These are phyloP conservation scores for Akanthomyces dipterigenus DNA, from an alignment of 2,329 filamentous ascomycete genomes.

Conservation along the genomic window DNA sequence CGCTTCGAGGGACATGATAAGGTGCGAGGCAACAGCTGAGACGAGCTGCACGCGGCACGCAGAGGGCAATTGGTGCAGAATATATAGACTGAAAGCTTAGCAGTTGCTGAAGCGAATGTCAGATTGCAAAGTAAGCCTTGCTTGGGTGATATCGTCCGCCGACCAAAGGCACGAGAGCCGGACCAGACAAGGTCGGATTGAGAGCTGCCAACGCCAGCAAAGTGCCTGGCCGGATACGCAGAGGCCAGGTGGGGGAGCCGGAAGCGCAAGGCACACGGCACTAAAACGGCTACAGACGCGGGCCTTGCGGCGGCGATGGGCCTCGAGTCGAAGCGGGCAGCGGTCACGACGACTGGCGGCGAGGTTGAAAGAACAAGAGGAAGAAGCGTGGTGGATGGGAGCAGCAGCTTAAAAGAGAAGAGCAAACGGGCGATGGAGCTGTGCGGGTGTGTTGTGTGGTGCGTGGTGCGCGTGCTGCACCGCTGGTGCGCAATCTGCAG, in stretches of 20 bases:
- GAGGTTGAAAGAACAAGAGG: conserved; percentile 4
- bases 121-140: not conserved
- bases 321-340: not conserved
- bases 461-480: not conserved
- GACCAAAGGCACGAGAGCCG: not conserved
- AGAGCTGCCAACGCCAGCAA: not conserved
- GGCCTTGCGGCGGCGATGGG: not conserved
- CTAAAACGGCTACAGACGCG: not conserved
- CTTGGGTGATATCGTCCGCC: not conserved
- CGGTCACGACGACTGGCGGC: not conserved
- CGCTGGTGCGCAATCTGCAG: not conserved
- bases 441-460: not conserved
- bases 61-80: not conserved
- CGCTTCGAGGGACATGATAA: conserved; percentile 3
- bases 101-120: not conserved
- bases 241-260: conserved; percentile 4
- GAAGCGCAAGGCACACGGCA: not conserved
- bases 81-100: not conserved
- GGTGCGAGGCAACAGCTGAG: not conserved
- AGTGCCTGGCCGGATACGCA: conserved; percentile 1
- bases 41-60: not conserved
- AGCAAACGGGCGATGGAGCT: conserved; percentile 7
- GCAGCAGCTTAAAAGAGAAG: not conserved
- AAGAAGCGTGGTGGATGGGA: not conserved
- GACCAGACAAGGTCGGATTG: not conserved